Evolutionary conservation across 2,329 filamentous ascomycete genomes (phyloP), one percentile per base, ranked within the genome.

Genomic region (Whalleya microplaca): DNA sequence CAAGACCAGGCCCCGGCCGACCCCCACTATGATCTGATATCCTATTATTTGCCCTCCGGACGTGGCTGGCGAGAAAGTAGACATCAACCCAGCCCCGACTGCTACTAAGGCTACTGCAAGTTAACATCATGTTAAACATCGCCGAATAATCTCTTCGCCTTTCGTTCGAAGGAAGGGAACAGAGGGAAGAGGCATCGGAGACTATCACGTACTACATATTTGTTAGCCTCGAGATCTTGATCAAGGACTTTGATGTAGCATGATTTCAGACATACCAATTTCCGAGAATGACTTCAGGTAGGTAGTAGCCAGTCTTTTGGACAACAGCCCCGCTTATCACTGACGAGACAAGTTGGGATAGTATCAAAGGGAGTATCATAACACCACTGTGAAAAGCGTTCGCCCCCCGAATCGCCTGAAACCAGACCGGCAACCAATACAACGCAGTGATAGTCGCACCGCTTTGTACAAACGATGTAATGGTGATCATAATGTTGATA

Each of bases 71-170:
- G 67, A 66, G 6, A 75, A 69, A 4, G 68, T 71, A 0, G 72
- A 70, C 7, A 72, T 63, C 21, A 76, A 65, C 6, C 74, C 75
- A 10, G 65, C 62, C 27, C 72, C 73, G 47, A 76, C 58, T 14
- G 71, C 58, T 23, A 66, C 61, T 6, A 76, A 18, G 10, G 66
- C 62, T 27, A 9, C 23, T 27, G 23, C 23, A 27, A 4, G 23
- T 27, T 27, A 27, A 27, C 23, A 9, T 27, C 23, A 4, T 27
- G n/a, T n/a, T n/a, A n/a, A n/a, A n/a, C n/a, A n/a, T n/a, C n/a
- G n/a, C n/a, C n/a, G n/a, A n/a, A 27, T 27, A 9, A 27, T 4
- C 23, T 27, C 23, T 9, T 9, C 23, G 23, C 23, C 23, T n/a
- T n/a, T n/a, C n/a, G n/a, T n/a, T n/a, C n/a, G n/a, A n/a, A n/a